Conservation (phyloP, 768 basidiomycete species). For the Myochromella boudieri region DNA sequence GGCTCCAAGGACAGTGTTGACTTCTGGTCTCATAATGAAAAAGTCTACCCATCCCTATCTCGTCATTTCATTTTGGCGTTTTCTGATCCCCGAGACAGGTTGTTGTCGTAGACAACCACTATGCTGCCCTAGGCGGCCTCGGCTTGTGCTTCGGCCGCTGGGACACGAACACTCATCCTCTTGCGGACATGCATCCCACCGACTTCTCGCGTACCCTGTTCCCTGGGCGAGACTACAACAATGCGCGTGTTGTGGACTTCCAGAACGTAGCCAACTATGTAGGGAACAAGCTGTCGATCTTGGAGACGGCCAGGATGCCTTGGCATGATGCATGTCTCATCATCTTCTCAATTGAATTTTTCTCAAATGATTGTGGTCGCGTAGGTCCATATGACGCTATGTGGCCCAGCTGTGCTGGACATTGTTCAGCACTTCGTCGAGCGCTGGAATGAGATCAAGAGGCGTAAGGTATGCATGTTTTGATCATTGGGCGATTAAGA, state of each 20-base stretch:
- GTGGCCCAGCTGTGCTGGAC: slow-evolving; percentile 83
- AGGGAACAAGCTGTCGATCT: slow-evolving; percentile 63
- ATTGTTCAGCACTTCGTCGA: slow-evolving; percentile 92
- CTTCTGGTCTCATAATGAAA: slow-evolving; percentile 94
- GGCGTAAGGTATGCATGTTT: slow-evolving; percentile 53
- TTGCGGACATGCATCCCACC: slow-evolving; percentile 91
- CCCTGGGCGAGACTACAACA: slow-evolving; percentile 93
- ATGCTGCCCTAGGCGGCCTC: slow-evolving; percentile 87
- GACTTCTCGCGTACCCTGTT: slow-evolving; percentile 81
- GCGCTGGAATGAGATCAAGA: slow-evolving; percentile 89
- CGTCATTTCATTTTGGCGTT: not conserved
- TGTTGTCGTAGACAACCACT: slow-evolving; percentile 84
- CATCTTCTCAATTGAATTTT: not conserved
- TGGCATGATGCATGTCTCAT: slow-evolving; percentile 83
- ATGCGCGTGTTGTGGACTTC: slow-evolving; percentile 85
- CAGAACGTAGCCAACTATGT: slow-evolving; percentile 77
- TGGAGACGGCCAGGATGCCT: slow-evolving; percentile 80
- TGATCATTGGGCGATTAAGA: slow-evolving; percentile 20
- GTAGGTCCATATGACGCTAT: slow-evolving; percentile 81
- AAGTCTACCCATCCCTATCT: slow-evolving; percentile 43
- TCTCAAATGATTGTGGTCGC: slow-evolving; percentile 14
- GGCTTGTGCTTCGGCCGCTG: slow-evolving; percentile 98
- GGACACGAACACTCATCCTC: slow-evolving; percentile 89
- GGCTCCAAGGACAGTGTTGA: slow-evolving; percentile 79
- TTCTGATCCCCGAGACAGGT: slow-evolving; percentile 32